Base-by-base conservation (phyloP, 2,329 filamentous ascomycete genomes). In the Didymella sp. region DNA sequence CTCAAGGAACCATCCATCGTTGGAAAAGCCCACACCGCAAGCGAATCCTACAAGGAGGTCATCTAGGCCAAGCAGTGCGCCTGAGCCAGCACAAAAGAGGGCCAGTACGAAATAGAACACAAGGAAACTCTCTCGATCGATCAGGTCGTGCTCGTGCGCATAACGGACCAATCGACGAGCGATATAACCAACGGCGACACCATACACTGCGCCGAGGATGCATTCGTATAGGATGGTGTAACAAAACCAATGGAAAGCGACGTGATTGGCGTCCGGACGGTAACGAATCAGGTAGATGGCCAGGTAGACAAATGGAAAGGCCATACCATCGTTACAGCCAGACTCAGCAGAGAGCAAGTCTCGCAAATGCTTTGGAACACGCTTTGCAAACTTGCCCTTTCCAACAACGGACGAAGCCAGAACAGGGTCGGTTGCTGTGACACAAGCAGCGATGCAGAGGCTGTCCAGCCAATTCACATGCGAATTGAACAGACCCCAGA, bases 241-340 rank as follows among this genome's bases (percentile, higher is more conserved):
- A 71, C 93, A 91, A 68, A 98, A 85, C 89, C 93, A 99, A 77
- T 98, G 87, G 61, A 89, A 89, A 15, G 88, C 85, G 38, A 96
- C 90, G 51, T 90, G 77, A 43, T 79, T 78, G 5, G 89, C 86
- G 65, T 89, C 76, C 25, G 86, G 87, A 61, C 89, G 82, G 74
- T 94, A 96, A 64, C 89, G 87, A 64, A 98, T 91, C 43, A 98
- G 85, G 76, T 97, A 98, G 27, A 97, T 81, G 1, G 91, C 89
- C 27, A 99, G 83, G 74, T 99, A 99, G 69, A 99, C 86, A 76
- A 99, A 99, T 0, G 95, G 95, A 73, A 99, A 99, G 1, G 95
- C 95, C 95, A 99, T 99, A 78, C 95, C 95, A 76, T 99, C 95
- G 83, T 99, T 99, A 80, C 95, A 99, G 27, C 95, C 95, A 7